A percentile compares a stretch with the other conserved stretches of the same genome.
Conservation (phyloP, 768 basidiomycete species). For the Pisolithus microcarpus region DNA sequence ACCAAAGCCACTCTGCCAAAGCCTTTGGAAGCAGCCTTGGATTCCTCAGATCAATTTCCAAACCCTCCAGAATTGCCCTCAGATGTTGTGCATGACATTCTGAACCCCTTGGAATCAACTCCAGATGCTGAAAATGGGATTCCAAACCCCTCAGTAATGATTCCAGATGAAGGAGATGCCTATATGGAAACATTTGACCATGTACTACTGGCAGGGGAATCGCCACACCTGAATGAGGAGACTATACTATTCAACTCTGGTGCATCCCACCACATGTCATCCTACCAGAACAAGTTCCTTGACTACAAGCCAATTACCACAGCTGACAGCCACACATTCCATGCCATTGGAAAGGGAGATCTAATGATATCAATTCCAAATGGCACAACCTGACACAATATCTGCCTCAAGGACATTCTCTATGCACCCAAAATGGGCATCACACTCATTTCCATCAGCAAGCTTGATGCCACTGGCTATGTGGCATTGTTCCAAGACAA, state of each 20-base stretch:
- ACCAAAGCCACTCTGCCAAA: too few species aligned
- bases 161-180: neutral
- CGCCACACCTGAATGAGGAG: too few species aligned
- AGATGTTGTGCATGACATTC: too few species aligned
- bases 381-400: neutral
- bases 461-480: too few species aligned
- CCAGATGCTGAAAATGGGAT: neutral
- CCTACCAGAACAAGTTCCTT: neutral
- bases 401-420: conserved; percentile 3
- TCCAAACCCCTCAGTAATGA: neutral
- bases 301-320: conserved; percentile 9
- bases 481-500: too few species aligned
- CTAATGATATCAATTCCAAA: conserved; percentile 17
- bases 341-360: neutral
- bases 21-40: too few species aligned
- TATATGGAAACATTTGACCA: neutral
- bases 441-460: neutral
- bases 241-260: too few species aligned
- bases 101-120: too few species aligned
- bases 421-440: conserved; percentile 14
- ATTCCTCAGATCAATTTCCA: too few species aligned
- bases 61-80: too few species aligned
- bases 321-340: neutral
- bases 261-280: neutral
- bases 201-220: too few species aligned